Evolutionary conservation across 2,329 filamentous ascomycete species (phyloP).

Genomic region (Scedosporium boydii): DNA sequence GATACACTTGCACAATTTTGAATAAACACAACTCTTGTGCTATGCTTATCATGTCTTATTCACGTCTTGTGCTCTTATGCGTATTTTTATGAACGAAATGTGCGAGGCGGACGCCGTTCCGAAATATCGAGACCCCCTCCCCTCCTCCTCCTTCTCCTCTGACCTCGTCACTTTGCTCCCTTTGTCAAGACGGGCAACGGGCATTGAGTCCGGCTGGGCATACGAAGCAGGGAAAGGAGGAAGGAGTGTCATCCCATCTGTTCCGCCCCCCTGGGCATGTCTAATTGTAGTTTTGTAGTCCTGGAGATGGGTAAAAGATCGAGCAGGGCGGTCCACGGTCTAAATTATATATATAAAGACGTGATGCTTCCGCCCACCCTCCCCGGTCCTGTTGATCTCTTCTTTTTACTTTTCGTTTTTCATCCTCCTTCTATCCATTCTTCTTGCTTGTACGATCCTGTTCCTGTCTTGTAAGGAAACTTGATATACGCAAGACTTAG

Average conservation of each 20-base stretch:
- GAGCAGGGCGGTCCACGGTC: not conserved
- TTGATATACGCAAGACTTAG: not conserved
- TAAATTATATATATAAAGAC: constrained; percentile 1
- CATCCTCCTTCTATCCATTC: not conserved
- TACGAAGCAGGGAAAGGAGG: not conserved
- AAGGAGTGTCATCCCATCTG: not conserved
- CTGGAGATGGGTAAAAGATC: not conserved
- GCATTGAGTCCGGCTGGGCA: constrained; percentile 4
- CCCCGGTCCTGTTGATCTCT: not conserved
- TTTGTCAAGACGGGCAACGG: constrained; percentile 1
- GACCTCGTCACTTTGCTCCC: not conserved
- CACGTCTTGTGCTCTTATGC: not conserved
- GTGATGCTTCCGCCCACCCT: not conserved
- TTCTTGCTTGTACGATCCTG: not conserved
- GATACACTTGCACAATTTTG: not conserved
- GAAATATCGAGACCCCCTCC: constrained; percentile 1
- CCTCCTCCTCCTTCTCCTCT: not conserved
- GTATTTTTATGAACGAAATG: not conserved
- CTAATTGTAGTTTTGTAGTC: not conserved
- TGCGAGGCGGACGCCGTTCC: not conserved
- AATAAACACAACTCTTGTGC: not conserved
- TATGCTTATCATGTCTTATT: not conserved
- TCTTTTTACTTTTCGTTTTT: not conserved
- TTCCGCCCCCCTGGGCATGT: not conserved
- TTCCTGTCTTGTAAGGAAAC: not conserved